phyloP scores from a whole-genome alignment of 2,329 filamentous ascomycete genomes.

The Colletotrichum sp. region DNA sequence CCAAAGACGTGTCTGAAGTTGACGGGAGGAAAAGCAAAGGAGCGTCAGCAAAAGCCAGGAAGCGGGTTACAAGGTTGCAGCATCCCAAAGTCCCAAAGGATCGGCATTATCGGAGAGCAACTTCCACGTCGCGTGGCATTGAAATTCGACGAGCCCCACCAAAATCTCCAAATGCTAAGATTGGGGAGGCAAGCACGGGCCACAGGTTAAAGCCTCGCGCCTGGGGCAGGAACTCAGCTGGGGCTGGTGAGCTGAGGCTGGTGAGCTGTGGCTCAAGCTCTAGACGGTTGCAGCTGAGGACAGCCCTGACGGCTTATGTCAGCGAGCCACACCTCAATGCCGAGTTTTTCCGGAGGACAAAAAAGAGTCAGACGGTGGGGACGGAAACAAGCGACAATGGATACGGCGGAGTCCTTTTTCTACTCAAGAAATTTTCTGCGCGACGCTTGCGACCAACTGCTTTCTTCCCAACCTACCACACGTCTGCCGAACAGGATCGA shows the following conservation, averaged over 20 bases:
- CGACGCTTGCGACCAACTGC: neutral
- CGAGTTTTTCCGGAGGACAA: neutral
- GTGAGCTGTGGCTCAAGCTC: neutral
- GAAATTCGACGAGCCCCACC: slow-evolving; percentile 6
- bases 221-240: neutral
- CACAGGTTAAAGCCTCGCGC: neutral
- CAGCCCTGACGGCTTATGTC: neutral
- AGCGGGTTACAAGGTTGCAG: neutral
- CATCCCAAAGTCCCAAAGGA: neutral
- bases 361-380: slow-evolving; percentile 10
- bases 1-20: neutral
- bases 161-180: neutral
- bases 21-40: neutral
- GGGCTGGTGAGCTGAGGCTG: neutral
- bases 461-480: slow-evolving; percentile 7
- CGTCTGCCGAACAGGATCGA: slow-evolving; percentile 17
- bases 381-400: slow-evolving; percentile 15
- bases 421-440: slow-evolving; percentile 17
- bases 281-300: neutral
- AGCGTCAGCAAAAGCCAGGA: neutral
- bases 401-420: slow-evolving; percentile 13
- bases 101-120: neutral
- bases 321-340: neutral
- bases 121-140: neutral
- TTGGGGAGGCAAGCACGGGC: neutral